Base-by-base conservation (phyloP, 306 rosid genomes). In the Gastrolobium bilobum region DNA sequence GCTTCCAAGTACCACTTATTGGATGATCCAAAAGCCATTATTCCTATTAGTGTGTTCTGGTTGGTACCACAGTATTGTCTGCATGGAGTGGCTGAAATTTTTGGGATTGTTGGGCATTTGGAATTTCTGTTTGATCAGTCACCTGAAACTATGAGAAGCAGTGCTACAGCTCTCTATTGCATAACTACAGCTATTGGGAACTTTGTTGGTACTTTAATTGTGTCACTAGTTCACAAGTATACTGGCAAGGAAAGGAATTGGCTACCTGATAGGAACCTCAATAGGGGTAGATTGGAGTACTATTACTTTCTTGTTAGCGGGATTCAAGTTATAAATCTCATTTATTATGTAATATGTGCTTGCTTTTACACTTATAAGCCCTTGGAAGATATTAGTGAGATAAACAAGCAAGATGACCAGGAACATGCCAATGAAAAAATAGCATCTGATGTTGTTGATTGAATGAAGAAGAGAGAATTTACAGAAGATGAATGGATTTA, bases 71-170 rank as follows among this genome's bases (percentile, higher is more conserved):
- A 90, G 60, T 88, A 75, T 70, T 79, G 79, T 62, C 72, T 94
- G 0, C 89, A 91, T 56, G 96, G 98, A 13, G 11, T 85, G 1
- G 90, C 82, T 7, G 96, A 94, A n/a, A 89, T 89, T 9, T 94
- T 94, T 79, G 79, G 72, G 91, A 70, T 81, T 3, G 94, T 90
- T 1, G 97, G 92, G 8, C 97, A 91, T 78, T 77, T 94, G 77
- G 97, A 94, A 68, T 94, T 94, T 79, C 87, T 90, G 6, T 89
- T 85, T 38, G 94, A 94, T 60, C 97, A 91, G 29, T 85, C 98
- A 3, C 97, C 97, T 1, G 97, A 91, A 57, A 89, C 96, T 66
- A 81, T 89, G 92, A 74, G 93, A 53, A 91, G 94, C 50, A 88
- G 82, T 2, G 98, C 96, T 3, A 71, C 87, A 0, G 95, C 98